phyloP scores from a whole-genome alignment of 768 basidiomycete genomes.

The Solioccasus polychromus region DNA sequence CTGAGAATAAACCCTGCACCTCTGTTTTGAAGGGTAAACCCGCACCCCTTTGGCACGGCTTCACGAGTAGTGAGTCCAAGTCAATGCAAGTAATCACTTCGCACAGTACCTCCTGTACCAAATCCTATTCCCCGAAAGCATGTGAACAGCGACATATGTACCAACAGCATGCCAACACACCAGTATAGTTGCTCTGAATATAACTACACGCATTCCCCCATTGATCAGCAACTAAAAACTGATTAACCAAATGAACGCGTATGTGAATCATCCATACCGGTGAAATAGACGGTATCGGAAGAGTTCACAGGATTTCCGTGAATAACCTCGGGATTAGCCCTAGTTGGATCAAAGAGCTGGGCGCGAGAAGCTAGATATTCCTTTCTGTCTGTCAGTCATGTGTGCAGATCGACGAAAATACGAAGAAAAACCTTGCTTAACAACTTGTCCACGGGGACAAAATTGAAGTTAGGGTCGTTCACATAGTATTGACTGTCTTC shows the following conservation, averaged over 20 bases:
- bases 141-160: background rate
- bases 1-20: constrained; percentile 80
- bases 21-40: constrained; percentile 95
- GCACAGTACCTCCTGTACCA: constrained; percentile 71
- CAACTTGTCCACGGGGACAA: constrained; percentile 78
- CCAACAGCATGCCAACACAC: constrained; percentile 33
- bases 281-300: constrained; percentile 94
- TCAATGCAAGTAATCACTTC: background rate
- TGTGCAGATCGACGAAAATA: background rate
- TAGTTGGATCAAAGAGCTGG: constrained; percentile 67
- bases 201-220: constrained; percentile 90
- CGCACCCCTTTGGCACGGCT: constrained; percentile 92
- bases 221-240: constrained; percentile 66
- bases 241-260: background rate
- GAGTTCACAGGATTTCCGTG: constrained; percentile 82
- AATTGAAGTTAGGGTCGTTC: constrained; percentile 79
- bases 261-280: constrained; percentile 45
- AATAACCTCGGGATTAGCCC: constrained; percentile 61
- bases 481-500: constrained; percentile 86
- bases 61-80: constrained; percentile 8
- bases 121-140: constrained; percentile 52
- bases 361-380: constrained; percentile 82
- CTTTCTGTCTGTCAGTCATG: constrained; percentile 40
- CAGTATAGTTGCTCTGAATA: constrained; percentile 87
- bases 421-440: constrained; percentile 61